Evolutionary conservation across 2,329 filamentous ascomycete species (phyloP).

Genomic region (Penicillium sp.): DNA sequence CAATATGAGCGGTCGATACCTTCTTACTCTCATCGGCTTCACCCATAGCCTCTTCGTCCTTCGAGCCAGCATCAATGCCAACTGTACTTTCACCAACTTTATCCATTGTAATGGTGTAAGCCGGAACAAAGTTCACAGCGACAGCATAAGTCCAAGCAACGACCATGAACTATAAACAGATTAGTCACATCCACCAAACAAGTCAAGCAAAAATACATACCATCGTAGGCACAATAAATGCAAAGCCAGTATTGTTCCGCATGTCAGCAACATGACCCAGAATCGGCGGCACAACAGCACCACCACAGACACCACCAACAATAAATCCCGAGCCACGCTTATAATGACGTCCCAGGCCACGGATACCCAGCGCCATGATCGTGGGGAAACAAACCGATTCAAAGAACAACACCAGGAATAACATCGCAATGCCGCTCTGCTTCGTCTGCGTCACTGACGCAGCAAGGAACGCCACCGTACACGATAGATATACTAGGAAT

Average conservation of each 20-base stretch:
- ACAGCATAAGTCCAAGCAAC: conserved; percentile 59
- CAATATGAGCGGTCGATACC: conserved; percentile 10
- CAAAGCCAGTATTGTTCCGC: conserved; percentile 60
- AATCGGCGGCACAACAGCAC: conserved; percentile 72
- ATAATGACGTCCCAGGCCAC: conserved; percentile 73
- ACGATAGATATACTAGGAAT: conserved; percentile 66
- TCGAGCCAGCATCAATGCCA: conserved; percentile 35
- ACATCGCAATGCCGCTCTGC: conserved; percentile 55
- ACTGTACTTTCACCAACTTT: conserved; percentile 50
- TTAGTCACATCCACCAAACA: conserved; percentile 26
- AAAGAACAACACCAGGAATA: conserved; percentile 74
- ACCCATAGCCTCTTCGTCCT: conserved; percentile 32
- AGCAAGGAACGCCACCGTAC: conserved; percentile 62
- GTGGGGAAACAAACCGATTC: conserved; percentile 83
- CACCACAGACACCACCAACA: conserved; percentile 70
- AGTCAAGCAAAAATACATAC: conserved; percentile 43
- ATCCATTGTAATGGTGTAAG: conserved; percentile 65
- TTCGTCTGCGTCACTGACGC: conserved; percentile 51
- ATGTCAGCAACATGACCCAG: conserved; percentile 68
- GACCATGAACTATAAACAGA: conserved; percentile 52
- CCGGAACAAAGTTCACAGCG: conserved; percentile 66
- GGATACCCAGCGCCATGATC: conserved; percentile 75
- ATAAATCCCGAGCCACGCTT: conserved; percentile 76
- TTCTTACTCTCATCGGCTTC: conserved; percentile 23
- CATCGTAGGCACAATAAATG: conserved; percentile 67